phyloP scores from a whole-genome alignment of 495 filamentous ascomycete genomes.

The Podospora bellae-mahoneyi region DNA sequence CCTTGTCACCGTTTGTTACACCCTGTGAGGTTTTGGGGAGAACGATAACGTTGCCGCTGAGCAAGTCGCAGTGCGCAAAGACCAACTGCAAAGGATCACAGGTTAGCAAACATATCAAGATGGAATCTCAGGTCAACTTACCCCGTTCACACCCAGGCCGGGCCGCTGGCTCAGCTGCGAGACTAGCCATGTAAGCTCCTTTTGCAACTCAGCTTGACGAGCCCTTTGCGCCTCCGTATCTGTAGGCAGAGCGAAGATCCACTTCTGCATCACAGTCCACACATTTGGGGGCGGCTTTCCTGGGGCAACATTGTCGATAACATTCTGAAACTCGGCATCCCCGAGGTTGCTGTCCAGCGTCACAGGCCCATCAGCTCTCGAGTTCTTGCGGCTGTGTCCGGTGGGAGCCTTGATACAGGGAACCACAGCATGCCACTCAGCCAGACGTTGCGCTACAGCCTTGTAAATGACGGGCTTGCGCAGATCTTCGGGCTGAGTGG shows the following conservation, averaged over 20 bases:
- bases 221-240: conserved; percentile 61
- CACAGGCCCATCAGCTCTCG: conserved; percentile 24
- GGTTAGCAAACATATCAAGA: conserved; percentile 23
- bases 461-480: conserved; percentile 67
- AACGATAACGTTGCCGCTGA: conserved; percentile 93
- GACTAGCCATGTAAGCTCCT: conserved; percentile 67
- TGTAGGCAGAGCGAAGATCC: conserved; percentile 81
- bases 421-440: conserved; percentile 88
- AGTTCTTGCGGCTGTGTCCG: conserved; percentile 36
- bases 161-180: conserved; percentile 67
- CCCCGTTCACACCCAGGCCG: conserved; percentile 68
- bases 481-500: conserved; percentile 76
- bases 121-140: conserved; percentile 42
- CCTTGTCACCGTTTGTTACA: conserved; percentile 30
- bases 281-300: conserved; percentile 69
- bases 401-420: conserved; percentile 50
- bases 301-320: conserved; percentile 55
- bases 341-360: conserved; percentile 25
- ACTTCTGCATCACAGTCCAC: conserved; percentile 94
- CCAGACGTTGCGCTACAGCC: conserved; percentile 77
- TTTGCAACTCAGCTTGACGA: conserved; percentile 65
- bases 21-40: conserved; percentile 47
- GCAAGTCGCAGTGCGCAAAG: conserved; percentile 92
- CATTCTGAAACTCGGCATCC: conserved; percentile 39
- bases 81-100: conserved; percentile 56